Conservation (phyloP, 2,329 filamentous ascomycete genomes). For the Sclerotinia glacialis region DNA sequence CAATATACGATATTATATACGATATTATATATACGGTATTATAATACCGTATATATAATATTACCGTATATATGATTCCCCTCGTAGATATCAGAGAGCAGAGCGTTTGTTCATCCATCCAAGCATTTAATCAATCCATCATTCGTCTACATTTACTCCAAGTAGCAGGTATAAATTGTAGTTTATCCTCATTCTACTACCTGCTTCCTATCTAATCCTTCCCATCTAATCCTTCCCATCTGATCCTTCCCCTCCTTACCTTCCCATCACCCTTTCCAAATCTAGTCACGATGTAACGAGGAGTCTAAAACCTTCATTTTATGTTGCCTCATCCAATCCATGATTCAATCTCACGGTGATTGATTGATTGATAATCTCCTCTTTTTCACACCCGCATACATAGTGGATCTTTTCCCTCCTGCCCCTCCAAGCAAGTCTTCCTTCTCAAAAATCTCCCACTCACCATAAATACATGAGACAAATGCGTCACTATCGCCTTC, state of each 20-base stretch:
- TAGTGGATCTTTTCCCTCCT: neutral
- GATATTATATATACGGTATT: too few relatives aligned
- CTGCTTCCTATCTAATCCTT: too few relatives aligned
- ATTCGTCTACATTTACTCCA: neutral
- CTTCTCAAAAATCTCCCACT: neutral
- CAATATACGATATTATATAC: too few relatives aligned
- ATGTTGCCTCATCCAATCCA: neutral
- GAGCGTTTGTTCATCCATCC: neutral
- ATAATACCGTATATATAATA: too few relatives aligned
- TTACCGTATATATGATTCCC: too few relatives aligned
- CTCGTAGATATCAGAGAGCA: too few relatives aligned
- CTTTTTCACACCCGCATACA: slow-evolving; percentile 3
- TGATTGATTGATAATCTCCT: too few relatives aligned
- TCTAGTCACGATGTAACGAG: slow-evolving; percentile 2
- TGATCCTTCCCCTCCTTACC: neutral
- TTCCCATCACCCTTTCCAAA: neutral
- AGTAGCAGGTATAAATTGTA: neutral
- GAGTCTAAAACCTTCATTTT: neutral
- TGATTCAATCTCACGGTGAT: too few relatives aligned
- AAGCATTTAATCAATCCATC: neutral
- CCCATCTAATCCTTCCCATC: too few relatives aligned
- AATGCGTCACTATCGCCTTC: neutral
- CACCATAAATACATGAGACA: neutral
- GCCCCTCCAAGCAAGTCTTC: neutral
- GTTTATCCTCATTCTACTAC: neutral